A percentile compares a stretch with the other conserved stretches of the same genome.
Conservation (phyloP, 192 early-diverging fungal species). For the Lunasporangiospora selenospora region DNA sequence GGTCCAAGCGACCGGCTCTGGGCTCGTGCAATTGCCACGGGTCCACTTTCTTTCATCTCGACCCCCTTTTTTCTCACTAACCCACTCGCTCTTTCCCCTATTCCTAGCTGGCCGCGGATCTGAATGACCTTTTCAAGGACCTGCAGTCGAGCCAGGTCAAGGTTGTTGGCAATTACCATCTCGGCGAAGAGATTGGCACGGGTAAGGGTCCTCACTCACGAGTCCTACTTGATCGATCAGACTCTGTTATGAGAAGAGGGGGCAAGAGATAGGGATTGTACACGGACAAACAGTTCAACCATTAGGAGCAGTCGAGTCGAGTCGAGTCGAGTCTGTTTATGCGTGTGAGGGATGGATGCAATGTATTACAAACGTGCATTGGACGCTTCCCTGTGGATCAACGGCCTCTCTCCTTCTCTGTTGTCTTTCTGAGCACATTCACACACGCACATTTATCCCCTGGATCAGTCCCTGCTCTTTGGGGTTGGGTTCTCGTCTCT, state of each 20-base stretch:
- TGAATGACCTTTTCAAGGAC: constrained; percentile 67
- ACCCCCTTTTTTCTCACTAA: neutral
- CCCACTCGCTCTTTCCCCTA: neutral
- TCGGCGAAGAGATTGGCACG: constrained; percentile 62
- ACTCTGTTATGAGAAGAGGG: no score
- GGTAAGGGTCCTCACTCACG: constrained; percentile 29
- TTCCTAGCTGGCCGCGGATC: constrained; percentile 60
- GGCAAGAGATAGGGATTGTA: no score
- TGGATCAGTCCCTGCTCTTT: no score
- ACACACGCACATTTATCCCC: no score
- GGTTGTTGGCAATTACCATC: constrained; percentile 60
- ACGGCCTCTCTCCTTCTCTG: no score
- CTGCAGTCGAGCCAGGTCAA: constrained; percentile 60
- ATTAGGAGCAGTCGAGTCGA: neutral
- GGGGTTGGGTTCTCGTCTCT: no score
- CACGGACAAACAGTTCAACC: neutral
- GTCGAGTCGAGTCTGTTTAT: neutral
- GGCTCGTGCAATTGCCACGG: no score
- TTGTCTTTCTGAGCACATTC: no score
- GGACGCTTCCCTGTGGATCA: no score
- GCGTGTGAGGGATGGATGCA: neutral
- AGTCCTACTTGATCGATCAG: no score
- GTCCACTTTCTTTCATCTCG: neutral
- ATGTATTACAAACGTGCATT: neutral
- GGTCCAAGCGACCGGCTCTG: neutral